Conservation (phyloP, 345 rosid genomes). For the Eucalyptus erythrocorys region DNA sequence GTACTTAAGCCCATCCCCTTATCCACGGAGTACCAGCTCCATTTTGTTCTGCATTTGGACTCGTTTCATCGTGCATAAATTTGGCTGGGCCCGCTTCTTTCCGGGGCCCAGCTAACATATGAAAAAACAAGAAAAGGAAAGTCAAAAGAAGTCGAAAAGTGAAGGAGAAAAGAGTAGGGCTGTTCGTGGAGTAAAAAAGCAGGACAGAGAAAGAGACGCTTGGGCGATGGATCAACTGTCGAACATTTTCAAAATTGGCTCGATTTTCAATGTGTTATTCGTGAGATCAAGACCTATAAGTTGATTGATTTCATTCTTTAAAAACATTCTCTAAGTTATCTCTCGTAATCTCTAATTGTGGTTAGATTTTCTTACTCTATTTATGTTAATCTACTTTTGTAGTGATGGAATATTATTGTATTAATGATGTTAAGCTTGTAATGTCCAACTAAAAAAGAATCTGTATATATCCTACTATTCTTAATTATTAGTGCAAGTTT, state of each 20-base stretch:
- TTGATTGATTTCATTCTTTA: not conserved
- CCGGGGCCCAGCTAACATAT: not conserved
- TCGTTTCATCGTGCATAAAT: not conserved
- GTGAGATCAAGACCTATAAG: not conserved
- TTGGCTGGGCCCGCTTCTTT: not conserved
- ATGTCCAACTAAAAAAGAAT: no score
- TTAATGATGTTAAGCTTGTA: no score
- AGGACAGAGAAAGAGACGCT: no score
- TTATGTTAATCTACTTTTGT: not conserved
- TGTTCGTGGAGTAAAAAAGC: not conserved
- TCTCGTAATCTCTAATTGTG: not conserved
- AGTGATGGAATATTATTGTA: not conserved
- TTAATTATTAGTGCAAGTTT: not conserved
- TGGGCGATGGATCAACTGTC: not conserved
- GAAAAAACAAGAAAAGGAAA: no score
- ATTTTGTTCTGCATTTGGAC: no score
- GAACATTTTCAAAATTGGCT: not conserved
- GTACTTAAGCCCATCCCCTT: no score
- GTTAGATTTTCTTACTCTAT: no score
- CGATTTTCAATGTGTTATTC: not conserved
- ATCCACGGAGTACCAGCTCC: no score
- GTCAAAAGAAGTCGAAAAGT: not conserved
- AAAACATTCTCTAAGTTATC: not conserved
- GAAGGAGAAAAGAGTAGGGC: not conserved
- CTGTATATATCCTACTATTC: no score